Evolutionary conservation across 345 rosid species (phyloP).

Genomic region (Cardamine resedifolia): DNA sequence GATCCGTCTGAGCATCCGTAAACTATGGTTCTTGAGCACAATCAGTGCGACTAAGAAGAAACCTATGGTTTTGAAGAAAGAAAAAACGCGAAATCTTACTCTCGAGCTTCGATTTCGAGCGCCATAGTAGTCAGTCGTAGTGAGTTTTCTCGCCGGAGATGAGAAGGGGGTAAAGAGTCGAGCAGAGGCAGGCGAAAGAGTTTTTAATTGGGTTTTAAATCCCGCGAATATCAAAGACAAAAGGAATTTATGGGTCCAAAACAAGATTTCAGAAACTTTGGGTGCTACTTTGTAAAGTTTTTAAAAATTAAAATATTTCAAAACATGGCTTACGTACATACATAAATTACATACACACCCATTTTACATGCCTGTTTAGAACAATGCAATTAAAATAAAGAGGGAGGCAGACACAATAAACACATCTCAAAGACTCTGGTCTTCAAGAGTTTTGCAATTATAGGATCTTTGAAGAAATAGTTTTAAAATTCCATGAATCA

Average conservation of each 20-base stretch:
- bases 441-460: not conserved
- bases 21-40: conserved; percentile 5
- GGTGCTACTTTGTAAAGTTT: not conserved
- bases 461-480: not conserved
- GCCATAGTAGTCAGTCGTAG: conserved; percentile 49
- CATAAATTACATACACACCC: not conserved
- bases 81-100: conserved; percentile 47
- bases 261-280: not conserved
- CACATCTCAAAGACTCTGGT: not conserved
- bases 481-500: not conserved
- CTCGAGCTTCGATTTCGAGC: conserved; percentile 95
- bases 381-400: not conserved
- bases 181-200: not conserved
- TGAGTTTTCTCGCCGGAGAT: conserved; percentile 30
- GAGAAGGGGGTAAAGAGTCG: not conserved
- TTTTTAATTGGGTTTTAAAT: conserved; percentile 10
- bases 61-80: not conserved
- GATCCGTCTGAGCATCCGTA: conserved; percentile 20
- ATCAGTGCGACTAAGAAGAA: not conserved
- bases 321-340: not conserved
- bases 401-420: not conserved
- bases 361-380: not conserved
- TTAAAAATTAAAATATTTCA: not conserved
- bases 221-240: not conserved
- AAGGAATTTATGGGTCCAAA: not conserved